Evolutionary conservation across 2,329 filamentous ascomycete species (phyloP).

Genomic region (Pestalotiopsis sp.): DNA sequence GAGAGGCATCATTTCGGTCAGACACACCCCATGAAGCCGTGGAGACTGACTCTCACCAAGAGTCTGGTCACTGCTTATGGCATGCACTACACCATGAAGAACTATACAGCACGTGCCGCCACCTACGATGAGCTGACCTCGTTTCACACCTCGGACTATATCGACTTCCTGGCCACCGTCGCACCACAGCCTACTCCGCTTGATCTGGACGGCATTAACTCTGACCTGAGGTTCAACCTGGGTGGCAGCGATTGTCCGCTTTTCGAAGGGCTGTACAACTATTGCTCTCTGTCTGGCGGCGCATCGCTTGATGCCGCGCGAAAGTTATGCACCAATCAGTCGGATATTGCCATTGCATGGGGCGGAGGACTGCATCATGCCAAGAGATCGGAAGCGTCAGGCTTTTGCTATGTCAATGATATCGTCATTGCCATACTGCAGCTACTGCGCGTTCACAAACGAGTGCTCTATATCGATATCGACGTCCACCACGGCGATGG

Average conservation of each 20-base stretch:
- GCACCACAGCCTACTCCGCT: conserved; percentile 65
- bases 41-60: conserved; percentile 94
- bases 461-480: conserved; percentile 93
- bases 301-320: conserved; percentile 88
- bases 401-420: conserved; percentile 99
- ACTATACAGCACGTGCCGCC: conserved; percentile 82
- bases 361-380: conserved; percentile 95
- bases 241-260: conserved; percentile 92
- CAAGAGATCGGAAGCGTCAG: conserved; percentile 89
- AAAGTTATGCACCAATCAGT: conserved; percentile 83
- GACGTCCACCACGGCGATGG: conserved; percentile 92
- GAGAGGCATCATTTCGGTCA: conserved; percentile 97
- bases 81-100: conserved; percentile 95
- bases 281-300: conserved; percentile 91
- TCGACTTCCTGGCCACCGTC: conserved; percentile 81
- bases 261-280: conserved; percentile 94
- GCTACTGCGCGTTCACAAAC: conserved; percentile 77
- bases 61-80: conserved; percentile 93
- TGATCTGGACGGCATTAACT: conserved; percentile 66
- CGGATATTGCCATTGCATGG: conserved; percentile 97
- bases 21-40: conserved; percentile 98
- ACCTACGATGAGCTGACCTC: conserved; percentile 84
- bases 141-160: conserved; percentile 88
- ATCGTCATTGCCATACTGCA: conserved; percentile 94
- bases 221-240: conserved; percentile 79